Base-by-base conservation (phyloP, 495 filamentous ascomycete species). In the Xylaria grammica region DNA sequence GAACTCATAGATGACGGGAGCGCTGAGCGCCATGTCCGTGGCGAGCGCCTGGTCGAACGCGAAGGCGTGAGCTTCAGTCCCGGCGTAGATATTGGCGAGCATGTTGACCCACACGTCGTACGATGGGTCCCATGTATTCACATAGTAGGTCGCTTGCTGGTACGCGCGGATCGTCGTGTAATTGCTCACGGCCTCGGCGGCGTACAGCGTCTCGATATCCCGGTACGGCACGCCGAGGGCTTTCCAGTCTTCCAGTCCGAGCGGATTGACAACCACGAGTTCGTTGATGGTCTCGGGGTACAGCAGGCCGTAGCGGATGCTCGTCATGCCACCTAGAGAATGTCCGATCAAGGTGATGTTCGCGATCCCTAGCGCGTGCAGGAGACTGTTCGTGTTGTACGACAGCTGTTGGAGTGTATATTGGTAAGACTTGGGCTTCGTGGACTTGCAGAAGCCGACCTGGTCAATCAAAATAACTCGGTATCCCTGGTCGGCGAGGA, bases 401-500 rank as follows among this genome's bases (percentile, higher is more conserved):
- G 77, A 71, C 8, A 82, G 70, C 65, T 79, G 78, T 24, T 76
- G 71, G 9, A 82, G 62, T 36, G 65, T 78, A 68, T 78, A 83
- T 66, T 81, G 77, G 64, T 83, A 82, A 13, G 49, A 55, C 15
- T 57, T 51, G 3, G 80, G 78, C 65, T 83, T 82, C 10, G 75
- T 73, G n/a, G 76, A 79, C 67, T 81, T 81, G 75, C 80, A 82
- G 50, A 78, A 82, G 42, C 80, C 80, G 53, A 82, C 61, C 63
- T 82, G 79, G 63, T 82, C 80, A 1, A 77, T 77, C 1, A 81
- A 36, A 56, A 82, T 77, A 51, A 81, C 77, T 42, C 79, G 75
- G 65, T 81, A 81, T 7, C 79, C 80, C 34, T 60, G 65, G 0
- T 50, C 59, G 10, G 68, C 51, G 34, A 82, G 76, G 17, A 67